Evolutionary conservation across 495 filamentous ascomycete genomes (phyloP).

Genomic region (Aspergillus panamensis): DNA sequence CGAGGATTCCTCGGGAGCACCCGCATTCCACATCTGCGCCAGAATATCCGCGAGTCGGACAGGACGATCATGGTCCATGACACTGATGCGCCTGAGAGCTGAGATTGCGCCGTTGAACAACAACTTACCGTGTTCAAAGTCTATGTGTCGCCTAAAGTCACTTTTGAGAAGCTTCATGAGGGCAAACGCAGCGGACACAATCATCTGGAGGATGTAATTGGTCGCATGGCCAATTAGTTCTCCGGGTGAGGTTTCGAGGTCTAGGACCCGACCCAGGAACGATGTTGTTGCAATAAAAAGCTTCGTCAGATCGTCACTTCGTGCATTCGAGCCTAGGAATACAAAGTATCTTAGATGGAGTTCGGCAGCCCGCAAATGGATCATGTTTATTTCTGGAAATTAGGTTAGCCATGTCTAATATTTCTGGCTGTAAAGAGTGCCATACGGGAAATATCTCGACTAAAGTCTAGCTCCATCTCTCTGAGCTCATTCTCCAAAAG

Average conservation of each 20-base stretch:
- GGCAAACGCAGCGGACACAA: conserved; percentile 81
- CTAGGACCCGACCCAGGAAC: conserved; percentile 45
- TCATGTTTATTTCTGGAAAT: conserved; percentile 57
- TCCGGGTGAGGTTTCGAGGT: conserved; percentile 45
- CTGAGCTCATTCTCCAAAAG: conserved; percentile 50
- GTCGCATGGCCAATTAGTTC: conserved; percentile 67
- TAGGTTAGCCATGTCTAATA: conserved; percentile 46
- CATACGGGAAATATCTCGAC: conserved; percentile 47
- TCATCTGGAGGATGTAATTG: conserved; percentile 92
- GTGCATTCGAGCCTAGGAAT: conserved; percentile 53
- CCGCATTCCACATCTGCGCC: conserved; percentile 50
- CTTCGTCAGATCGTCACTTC: conserved; percentile 68
- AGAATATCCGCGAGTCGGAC: conserved; percentile 49
- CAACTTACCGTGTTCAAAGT: conserved; percentile 69
- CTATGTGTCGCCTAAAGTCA: conserved; percentile 62
- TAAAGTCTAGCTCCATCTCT: conserved; percentile 51
- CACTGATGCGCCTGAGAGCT: conserved; percentile 73
- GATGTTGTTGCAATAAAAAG: conserved; percentile 58
- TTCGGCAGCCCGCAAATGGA: conserved; percentile 46
- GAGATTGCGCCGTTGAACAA: conserved; percentile 76
- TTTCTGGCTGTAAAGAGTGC: conserved; percentile 48
- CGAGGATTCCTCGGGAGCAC: conserved; percentile 27
- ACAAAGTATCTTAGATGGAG: conserved; percentile 47
- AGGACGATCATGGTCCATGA: conserved; percentile 80
- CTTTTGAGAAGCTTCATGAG: conserved; percentile 84